Conservation (phyloP, 371 early-diverging fungal species). For the Gilbertella persicaria region DNA sequence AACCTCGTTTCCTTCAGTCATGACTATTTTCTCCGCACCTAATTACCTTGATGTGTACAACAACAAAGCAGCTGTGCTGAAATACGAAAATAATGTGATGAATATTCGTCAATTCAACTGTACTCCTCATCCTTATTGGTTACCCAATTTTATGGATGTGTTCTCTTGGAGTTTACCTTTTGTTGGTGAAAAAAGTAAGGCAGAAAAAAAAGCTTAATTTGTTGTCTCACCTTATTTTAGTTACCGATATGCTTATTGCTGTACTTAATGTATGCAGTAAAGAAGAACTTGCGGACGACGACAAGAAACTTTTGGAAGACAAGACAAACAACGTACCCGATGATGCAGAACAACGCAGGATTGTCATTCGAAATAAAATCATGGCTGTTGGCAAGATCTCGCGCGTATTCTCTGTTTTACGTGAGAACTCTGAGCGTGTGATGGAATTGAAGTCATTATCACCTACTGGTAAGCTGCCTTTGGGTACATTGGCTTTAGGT, state of each 20-base stretch:
- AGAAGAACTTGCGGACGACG: slow-evolving; percentile 65
- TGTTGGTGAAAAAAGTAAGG: slow-evolving; percentile 96
- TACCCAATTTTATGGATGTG: slow-evolving; percentile 97
- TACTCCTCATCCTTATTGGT: slow-evolving; percentile 95
- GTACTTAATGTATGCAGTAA: slow-evolving; percentile 91
- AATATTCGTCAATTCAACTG: slow-evolving; percentile 91
- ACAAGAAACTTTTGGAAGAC: slow-evolving; percentile 27
- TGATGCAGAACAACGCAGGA: slow-evolving; percentile 68
- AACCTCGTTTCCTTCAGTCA: slow-evolving; percentile 95
- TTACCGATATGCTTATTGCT: slow-evolving; percentile 93
- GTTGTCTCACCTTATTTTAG: slow-evolving; percentile 46
- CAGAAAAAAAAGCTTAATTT: not conserved
- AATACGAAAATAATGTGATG: slow-evolving; percentile 97
- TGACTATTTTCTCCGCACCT: slow-evolving; percentile 98
- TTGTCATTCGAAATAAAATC: slow-evolving; percentile 88
- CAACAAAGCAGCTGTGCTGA: slow-evolving; percentile 97
- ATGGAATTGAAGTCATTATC: slow-evolving; percentile 90
- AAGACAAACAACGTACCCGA: slow-evolving; percentile 14
- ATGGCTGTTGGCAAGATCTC: slow-evolving; percentile 91
- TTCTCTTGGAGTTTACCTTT: slow-evolving; percentile 98
- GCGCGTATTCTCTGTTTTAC: slow-evolving; percentile 83
- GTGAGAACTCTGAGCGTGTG: slow-evolving; percentile 89
- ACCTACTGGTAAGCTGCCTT: slow-evolving; percentile 80
- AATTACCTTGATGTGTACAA: slow-evolving; percentile 98
- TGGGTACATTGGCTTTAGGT: slow-evolving; percentile 86